A percentile compares a stretch with the other conserved stretches of the same genome.
phyloP scores from a whole-genome alignment of 768 basidiomycete genomes.

The Podaxis sp. region DNA sequence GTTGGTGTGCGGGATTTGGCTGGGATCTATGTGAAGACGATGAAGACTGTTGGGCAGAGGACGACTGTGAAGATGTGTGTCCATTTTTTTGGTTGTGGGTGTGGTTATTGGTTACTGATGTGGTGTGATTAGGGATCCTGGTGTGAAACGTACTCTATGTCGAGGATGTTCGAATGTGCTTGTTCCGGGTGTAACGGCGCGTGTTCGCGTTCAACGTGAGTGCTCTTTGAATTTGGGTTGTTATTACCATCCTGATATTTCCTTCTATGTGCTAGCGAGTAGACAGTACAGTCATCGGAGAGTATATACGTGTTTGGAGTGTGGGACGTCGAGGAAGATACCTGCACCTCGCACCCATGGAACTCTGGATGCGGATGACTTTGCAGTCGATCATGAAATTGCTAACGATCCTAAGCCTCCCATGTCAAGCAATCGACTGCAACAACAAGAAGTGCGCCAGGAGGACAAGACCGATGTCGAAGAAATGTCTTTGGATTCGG shows the following conservation, averaged over 20 bases:
- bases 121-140: conserved; percentile 59
- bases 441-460: neutral
- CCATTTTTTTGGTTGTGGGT: neutral
- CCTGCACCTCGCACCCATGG: conserved; percentile 54
- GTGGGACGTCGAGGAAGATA: conserved; percentile 58
- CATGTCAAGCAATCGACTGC: neutral
- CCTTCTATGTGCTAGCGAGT: conserved; percentile 27
- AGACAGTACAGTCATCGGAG: conserved; percentile 53
- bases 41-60: conserved; percentile 74
- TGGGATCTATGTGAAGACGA: conserved; percentile 59
- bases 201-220: conserved; percentile 66
- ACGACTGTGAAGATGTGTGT: conserved; percentile 76
- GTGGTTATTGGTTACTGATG: neutral
- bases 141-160: conserved; percentile 81
- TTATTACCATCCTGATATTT: neutral
- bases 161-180: conserved; percentile 64
- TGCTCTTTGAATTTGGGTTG: neutral
- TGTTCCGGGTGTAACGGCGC: conserved; percentile 65
- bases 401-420: neutral
- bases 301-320: conserved; percentile 58
- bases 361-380: neutral
- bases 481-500: neutral
- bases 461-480: neutral
- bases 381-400: neutral
- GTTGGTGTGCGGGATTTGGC: conserved; percentile 47